phyloP scores from a whole-genome alignment of 495 filamentous ascomycete species.

The Penicillium arizonense region DNA sequence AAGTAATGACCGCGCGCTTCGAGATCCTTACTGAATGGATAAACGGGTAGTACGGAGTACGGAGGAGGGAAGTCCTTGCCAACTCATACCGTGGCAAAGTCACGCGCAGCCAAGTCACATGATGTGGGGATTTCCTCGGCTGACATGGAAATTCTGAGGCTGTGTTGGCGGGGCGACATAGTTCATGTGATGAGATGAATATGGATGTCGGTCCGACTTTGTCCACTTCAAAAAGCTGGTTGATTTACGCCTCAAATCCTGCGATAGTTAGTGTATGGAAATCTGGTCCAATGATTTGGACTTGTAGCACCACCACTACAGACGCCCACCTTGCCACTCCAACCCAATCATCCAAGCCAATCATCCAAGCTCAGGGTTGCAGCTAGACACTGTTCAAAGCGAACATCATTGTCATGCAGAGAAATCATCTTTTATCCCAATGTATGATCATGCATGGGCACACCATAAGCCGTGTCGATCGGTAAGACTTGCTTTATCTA shows the following conservation, averaged over 20 bases:
- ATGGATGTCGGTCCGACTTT: too few species aligned
- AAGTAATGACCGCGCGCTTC: slow-evolving; percentile 7
- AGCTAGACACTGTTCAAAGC: background rate
- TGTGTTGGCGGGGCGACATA: background rate
- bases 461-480: background rate
- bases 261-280: too few species aligned
- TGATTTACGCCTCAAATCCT: too few species aligned
- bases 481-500: background rate
- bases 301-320: slow-evolving; percentile 1
- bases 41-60: background rate
- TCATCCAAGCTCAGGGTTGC: background rate
- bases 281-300: slow-evolving; percentile 12
- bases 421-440: background rate
- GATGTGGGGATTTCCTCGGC: slow-evolving; percentile 15
- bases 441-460: background rate
- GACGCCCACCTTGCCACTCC: slow-evolving; percentile 5
- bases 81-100: slow-evolving; percentile 20
- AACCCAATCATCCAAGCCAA: background rate
- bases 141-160: too few species aligned
- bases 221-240: too few species aligned
- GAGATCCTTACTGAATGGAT: background rate
- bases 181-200: slow-evolving; percentile 2
- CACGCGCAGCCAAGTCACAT: slow-evolving; percentile 24
- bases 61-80: background rate
- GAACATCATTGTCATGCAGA: slow-evolving; percentile 2